These are phyloP conservation scores for Pythium scleroteichum DNA, from an alignment of 352 stramenopile genomes.

Conservation along the genomic window DNA sequence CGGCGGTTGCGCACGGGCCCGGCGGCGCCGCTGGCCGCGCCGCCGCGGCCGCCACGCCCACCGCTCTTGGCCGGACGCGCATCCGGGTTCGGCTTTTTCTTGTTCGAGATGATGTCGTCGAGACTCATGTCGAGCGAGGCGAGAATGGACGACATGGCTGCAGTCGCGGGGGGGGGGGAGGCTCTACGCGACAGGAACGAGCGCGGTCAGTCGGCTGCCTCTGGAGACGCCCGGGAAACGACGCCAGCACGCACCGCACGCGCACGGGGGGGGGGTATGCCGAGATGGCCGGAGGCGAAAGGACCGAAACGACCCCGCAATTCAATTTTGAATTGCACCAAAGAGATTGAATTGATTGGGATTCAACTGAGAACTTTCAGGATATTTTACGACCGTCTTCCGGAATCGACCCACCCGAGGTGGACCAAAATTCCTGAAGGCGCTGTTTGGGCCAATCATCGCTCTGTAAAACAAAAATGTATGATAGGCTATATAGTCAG, in stretches of 20 bases:
- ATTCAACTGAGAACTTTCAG: no score
- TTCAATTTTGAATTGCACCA: no score
- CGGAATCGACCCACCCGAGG: background rate
- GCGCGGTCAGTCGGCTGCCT: no score
- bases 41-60: slow-evolving; percentile 12
- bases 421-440: background rate
- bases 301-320: no score
- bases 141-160: slow-evolving; percentile 75
- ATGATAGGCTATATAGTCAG: background rate
- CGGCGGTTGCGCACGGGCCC: slow-evolving; percentile 62
- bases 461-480: background rate
- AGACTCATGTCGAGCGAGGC: slow-evolving; percentile 84
- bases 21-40: slow-evolving; percentile 5
- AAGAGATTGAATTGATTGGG: no score
- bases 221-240: no score
- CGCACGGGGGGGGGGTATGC: no score
- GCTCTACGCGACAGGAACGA: no score
- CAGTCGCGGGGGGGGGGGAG: no score
- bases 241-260: no score
- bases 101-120: slow-evolving; percentile 70
- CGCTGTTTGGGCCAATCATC: background rate
- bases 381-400: background rate
- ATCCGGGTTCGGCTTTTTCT: slow-evolving; percentile 67
- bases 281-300: no score
- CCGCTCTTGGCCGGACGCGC: slow-evolving; percentile 47